phyloP scores from a whole-genome alignment of 768 basidiomycete genomes.

The Trametes elegans region DNA sequence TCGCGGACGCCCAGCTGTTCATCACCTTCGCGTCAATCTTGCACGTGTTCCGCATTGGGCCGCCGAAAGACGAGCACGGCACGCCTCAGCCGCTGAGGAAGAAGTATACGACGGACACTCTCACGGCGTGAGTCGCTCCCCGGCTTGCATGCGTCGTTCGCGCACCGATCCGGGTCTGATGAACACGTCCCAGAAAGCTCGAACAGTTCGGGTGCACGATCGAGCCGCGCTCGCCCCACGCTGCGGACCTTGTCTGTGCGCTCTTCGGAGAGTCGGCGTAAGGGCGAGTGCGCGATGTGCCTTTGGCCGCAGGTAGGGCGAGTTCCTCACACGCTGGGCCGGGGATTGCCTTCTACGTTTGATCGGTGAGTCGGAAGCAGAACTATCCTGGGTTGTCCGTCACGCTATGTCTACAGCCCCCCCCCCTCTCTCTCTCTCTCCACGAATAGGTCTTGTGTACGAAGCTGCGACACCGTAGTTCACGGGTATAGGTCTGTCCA shows the following conservation, averaged over 20 bases:
- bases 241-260: not conserved
- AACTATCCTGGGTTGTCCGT: too few species aligned
- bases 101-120: not conserved
- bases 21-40: conserved; percentile 22
- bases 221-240: not conserved
- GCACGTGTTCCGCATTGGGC: conserved; percentile 18
- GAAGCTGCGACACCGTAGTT: too few species aligned
- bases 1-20: conserved; percentile 21
- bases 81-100: not conserved
- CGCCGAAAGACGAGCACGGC: conserved; percentile 6
- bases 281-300: too few species aligned
- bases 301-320: too few species aligned
- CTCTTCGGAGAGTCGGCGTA: not conserved
- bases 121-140: conserved; percentile 6
- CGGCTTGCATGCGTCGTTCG: too few species aligned
- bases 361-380: too few species aligned
- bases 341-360: too few species aligned
- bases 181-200: not conserved
- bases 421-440: too few species aligned
- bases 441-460: too few species aligned
- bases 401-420: too few species aligned
- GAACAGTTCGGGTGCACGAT: conserved; percentile 1
- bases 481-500: too few species aligned
- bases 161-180: not conserved
- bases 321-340: too few species aligned